These are phyloP conservation scores for Chlorella sp. DNA, from an alignment of 139 green algal genomes.

Conservation along the genomic window DNA sequence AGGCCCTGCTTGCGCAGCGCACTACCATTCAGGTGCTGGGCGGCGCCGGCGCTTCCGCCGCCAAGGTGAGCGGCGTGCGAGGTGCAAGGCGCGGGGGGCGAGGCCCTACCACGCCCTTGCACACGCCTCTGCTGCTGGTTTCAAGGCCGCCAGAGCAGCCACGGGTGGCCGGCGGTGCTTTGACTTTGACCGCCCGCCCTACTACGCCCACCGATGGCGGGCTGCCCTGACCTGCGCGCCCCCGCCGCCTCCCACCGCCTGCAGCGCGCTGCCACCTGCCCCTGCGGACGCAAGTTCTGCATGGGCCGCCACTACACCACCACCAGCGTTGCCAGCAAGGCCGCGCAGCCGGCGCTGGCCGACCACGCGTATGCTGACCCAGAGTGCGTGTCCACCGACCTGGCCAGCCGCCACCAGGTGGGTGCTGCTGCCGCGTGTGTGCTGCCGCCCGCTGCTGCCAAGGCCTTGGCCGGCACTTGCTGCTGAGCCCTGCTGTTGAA, in stretches of 20 bases:
- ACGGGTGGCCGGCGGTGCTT: not conserved
- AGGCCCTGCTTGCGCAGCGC: not conserved
- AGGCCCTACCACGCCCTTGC: too few species aligned
- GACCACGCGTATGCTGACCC: not conserved
- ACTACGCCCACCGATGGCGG: not conserved
- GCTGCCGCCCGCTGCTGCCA: too few species aligned
- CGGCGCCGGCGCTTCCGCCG: not conserved
- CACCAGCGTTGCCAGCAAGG: not conserved
- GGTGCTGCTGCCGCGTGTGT: not conserved
- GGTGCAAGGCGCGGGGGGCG: too few species aligned
- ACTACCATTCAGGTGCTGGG: not conserved
- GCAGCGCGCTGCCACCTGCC: slow-evolving; percentile 1
- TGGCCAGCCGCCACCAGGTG: slow-evolving; percentile 14
- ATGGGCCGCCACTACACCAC: slow-evolving; percentile 18
- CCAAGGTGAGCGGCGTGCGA: not conserved
- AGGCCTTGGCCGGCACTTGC: too few species aligned
- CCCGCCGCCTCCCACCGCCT: not conserved
- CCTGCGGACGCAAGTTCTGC: not conserved
- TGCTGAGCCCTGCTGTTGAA: too few species aligned
- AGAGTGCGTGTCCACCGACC: slow-evolving; percentile 7
- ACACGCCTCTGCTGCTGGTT: too few species aligned
- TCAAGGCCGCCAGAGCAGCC: not conserved
- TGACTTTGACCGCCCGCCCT: not conserved
- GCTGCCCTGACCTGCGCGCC: not conserved
- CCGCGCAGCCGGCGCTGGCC: not conserved